phyloP scores from a whole-genome alignment of 2,329 filamentous ascomycete species.

The Microascus cirrosus region DNA sequence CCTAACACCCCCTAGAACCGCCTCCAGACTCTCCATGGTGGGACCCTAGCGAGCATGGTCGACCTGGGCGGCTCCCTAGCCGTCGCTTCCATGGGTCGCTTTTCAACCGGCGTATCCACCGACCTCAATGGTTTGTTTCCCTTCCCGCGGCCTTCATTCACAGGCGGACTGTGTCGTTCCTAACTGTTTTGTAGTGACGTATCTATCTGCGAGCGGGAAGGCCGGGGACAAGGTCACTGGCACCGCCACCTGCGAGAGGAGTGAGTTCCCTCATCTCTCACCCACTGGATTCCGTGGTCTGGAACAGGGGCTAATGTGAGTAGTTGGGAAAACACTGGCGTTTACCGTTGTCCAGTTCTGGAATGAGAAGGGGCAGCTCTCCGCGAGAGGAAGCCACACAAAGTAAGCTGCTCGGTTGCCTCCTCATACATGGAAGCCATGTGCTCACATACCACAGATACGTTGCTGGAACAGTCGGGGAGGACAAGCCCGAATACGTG shows the following conservation, averaged over 20 bases:
- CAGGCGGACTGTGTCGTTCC: not conserved
- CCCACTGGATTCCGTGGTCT: not conserved
- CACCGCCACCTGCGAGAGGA: conserved; percentile 50
- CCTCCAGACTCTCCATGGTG: conserved; percentile 65
- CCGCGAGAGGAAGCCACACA: conserved; percentile 53
- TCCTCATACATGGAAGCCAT: not conserved
- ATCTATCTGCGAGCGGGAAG: conserved; percentile 46
- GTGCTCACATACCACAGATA: conserved; percentile 20
- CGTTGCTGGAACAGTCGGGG: conserved; percentile 25
- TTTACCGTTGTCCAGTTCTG: conserved; percentile 49
- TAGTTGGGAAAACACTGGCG: conserved; percentile 53
- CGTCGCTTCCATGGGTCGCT: conserved; percentile 52
- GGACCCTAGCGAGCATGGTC: conserved; percentile 67
- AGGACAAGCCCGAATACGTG: conserved; percentile 21
- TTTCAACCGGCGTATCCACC: conserved; percentile 53
- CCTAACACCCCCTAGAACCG: conserved; percentile 46
- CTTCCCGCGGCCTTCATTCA: not conserved
- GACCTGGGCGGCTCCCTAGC: conserved; percentile 55
- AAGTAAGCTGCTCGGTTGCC: conserved; percentile 32
- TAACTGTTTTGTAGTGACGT: conserved; percentile 42
- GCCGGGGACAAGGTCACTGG: conserved; percentile 44
- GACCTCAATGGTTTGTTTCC: conserved; percentile 44
- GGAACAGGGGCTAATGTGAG: not conserved
- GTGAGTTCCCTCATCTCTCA: conserved; percentile 21
- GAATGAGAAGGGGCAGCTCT: conserved; percentile 46